Percentiles rank a stretch among this genome's conserved stretches.
These are phyloP conservation scores for Ramaria sp. DNA, from an alignment of 768 basidiomycete genomes.

Conservation along the genomic window DNA sequence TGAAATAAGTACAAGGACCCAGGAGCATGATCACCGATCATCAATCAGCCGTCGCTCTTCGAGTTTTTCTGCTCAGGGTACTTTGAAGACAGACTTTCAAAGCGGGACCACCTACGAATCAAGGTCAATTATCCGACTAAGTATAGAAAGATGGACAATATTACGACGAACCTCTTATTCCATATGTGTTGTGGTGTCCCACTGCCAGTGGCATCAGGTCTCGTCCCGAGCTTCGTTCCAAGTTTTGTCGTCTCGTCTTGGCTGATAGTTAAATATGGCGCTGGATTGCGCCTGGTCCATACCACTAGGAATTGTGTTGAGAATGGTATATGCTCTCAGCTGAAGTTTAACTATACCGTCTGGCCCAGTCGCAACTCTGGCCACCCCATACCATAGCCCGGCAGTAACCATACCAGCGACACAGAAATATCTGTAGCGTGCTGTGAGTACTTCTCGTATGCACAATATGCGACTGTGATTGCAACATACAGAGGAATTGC, in stretches of 20 bases:
- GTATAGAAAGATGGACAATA: not conserved
- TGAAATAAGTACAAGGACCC: too few species aligned
- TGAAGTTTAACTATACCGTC: slow-evolving; percentile 21
- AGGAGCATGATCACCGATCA: too few species aligned
- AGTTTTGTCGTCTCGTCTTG: slow-evolving; percentile 68
- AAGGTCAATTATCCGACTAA: not conserved
- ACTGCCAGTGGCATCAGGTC: not conserved
- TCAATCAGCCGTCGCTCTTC: too few species aligned
- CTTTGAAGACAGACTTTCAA: too few species aligned
- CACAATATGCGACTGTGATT: not conserved
- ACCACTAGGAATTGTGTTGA: slow-evolving; percentile 27
- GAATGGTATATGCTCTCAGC: not conserved
- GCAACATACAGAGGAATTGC: slow-evolving; percentile 38
- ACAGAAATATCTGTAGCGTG: slow-evolving; percentile 30
- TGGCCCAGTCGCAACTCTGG: slow-evolving; percentile 45
- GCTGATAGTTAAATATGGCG: slow-evolving; percentile 77
- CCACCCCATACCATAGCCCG: slow-evolving; percentile 51
- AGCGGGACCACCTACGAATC: not conserved
- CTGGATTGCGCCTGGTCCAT: slow-evolving; percentile 65
- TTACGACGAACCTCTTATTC: not conserved
- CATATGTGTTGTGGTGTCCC: not conserved
- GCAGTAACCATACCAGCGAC: slow-evolving; percentile 39
- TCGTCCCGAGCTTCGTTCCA: not conserved
- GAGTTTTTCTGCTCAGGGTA: too few species aligned
- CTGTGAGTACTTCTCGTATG: not conserved